A percentile compares a stretch with the other conserved stretches of the same genome.
Conservation (phyloP, 805 yeast genomes). For the Pachysolen tannophilus region DNA sequence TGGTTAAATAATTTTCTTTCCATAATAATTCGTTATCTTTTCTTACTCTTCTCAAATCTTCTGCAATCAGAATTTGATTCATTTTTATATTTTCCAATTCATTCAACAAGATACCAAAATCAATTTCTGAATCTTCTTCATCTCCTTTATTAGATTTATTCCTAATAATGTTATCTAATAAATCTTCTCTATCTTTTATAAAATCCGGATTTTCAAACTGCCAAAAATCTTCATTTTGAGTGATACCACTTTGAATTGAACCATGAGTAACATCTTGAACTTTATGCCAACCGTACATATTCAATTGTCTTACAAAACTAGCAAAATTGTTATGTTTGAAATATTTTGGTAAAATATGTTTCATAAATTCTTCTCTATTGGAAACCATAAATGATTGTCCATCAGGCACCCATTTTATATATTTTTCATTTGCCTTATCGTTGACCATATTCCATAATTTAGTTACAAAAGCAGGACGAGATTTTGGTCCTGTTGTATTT, state of each 20-base stretch:
- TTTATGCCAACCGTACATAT: conserved; percentile 99
- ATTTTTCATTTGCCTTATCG: conserved; percentile 59
- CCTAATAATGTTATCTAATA: conserved; percentile 78
- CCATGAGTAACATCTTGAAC: conserved; percentile 88
- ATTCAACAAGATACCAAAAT: conserved; percentile 43
- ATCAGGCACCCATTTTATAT: conserved; percentile 78
- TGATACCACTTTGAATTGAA: conserved; percentile 36
- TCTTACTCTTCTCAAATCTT: conserved; percentile 75
- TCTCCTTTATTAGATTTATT: conserved; percentile 46
- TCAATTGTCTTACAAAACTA: conserved; percentile 89
- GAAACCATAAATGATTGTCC: conserved; percentile 82
- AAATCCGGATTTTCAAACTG: conserved; percentile 85
- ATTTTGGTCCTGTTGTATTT: conserved; percentile 26
- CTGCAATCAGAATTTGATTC: conserved; percentile 74
- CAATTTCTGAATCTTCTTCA: conserved; percentile 31
- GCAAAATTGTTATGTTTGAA: conserved; percentile 96
- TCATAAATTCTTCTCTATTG: conserved; percentile 81
- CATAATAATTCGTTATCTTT: conserved; percentile 86
- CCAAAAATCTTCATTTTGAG: conserved; percentile 67
- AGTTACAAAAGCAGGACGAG: conserved; percentile 84
- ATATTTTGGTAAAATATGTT: conserved; percentile 76
- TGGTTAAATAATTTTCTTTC: conserved; percentile 77
- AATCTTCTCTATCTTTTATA: conserved; percentile 68
- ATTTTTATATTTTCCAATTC: conserved; percentile 72
- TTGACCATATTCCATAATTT: conserved; percentile 96